Evolutionary conservation across 2,329 filamentous ascomycete species (phyloP).

Genomic region (Hymenoscyphus repandus): DNA sequence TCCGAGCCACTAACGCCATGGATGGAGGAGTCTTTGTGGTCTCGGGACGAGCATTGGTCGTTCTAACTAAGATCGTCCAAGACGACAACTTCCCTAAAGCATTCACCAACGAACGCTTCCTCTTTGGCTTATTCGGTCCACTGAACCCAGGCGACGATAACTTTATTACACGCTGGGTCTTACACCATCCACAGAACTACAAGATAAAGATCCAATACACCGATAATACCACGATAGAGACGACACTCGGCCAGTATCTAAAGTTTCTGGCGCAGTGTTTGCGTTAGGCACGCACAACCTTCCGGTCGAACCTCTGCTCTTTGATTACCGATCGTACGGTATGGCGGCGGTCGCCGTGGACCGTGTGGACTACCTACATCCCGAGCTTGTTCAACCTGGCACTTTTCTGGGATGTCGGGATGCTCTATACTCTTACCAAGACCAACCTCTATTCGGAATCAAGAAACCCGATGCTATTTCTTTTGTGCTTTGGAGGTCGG

Average conservation of each 20-base stretch:
- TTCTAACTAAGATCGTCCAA: not conserved
- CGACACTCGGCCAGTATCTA: not conserved
- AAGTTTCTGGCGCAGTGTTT: not conserved
- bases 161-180: not conserved
- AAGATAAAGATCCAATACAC: not conserved
- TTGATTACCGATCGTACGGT: slow-evolving; percentile 1
- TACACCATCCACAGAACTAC: not conserved
- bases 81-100: not conserved
- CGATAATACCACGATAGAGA: not conserved
- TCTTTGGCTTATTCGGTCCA: not conserved
- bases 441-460: too few relatives aligned
- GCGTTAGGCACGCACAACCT: not conserved
- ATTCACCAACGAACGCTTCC: not conserved
- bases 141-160: not conserved
- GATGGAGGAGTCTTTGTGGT: not conserved
- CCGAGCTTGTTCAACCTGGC: too few relatives aligned
- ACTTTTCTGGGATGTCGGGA: too few relatives aligned
- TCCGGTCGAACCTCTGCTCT: not conserved
- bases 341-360: not conserved
- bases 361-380: too few relatives aligned
- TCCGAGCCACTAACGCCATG: not conserved
- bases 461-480: too few relatives aligned
- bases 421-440: too few relatives aligned
- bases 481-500: too few relatives aligned
- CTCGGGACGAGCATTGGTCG: not conserved